Base-by-base conservation (phyloP, 768 basidiomycete genomes). In the Kwoniella bestiolae region DNA sequence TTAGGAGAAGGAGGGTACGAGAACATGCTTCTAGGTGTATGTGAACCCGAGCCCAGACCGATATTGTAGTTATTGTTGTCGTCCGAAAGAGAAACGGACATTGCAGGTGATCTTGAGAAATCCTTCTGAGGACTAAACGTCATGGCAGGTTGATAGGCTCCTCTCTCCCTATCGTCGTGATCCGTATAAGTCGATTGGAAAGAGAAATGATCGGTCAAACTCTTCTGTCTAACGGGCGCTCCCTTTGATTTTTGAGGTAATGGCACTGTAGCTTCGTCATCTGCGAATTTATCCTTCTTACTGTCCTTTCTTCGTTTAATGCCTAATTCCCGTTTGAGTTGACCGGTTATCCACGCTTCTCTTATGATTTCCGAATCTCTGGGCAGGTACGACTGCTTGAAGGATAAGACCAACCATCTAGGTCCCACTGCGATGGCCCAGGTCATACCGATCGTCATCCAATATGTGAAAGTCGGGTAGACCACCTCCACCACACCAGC, bases 301-400 rank as follows among this genome's bases (percentile, higher is more conserved):
- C 38, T 56, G 29, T 67, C 61, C 12, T 61, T 55, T 6, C 74
- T 44, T 21, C 61, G 65, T 29, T 52, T 45, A 4, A 80, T 59
- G 1, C 76, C 77, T 7, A 80, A 66, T 32, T 74, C 65, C 18
- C 63, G 65, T 58, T 80, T 78, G 35, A 79, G 60, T 34, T 72
- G 66, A 21, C 77, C 78, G 0, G 63, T 65, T 25, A 79, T 71
- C 78, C 78, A 79, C 14, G 90, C 83, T 66, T 98, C 95, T 29
- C 95, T 88, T 7, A 98, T 84, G 61, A 97, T 88, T 72, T 96
- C 91, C 77, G 88, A 90, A 84, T 98, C 95, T 18, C 88, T 83
- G 2, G 94, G 94, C 52, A 79, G 82, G 74, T 94, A 96, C 0
- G 88, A 85, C 0, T 88, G 84, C 9, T 85, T 83, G 66, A 89